Conservation (phyloP, 148 eudicot species). For the Camellia sinensis region DNA sequence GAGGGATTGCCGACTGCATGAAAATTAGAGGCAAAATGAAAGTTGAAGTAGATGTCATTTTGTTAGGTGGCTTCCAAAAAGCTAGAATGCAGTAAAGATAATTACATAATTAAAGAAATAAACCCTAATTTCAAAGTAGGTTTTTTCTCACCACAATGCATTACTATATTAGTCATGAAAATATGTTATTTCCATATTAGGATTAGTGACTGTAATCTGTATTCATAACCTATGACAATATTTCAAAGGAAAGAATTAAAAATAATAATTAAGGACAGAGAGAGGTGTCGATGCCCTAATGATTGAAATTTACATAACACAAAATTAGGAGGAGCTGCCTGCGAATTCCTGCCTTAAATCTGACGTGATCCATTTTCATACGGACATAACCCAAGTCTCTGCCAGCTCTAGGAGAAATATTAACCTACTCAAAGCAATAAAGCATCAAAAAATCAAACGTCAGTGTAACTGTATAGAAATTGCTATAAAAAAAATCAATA, state of each 20-base stretch:
- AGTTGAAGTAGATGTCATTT: not conserved
- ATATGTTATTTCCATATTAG: not conserved
- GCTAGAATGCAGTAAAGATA: not conserved
- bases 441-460: conserved; percentile 9
- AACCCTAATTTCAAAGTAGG: not conserved
- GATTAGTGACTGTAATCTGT: not conserved
- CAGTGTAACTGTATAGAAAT: not conserved
- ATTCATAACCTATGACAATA: not conserved
- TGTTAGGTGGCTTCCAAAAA: not conserved
- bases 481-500: not conserved
- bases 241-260: not conserved
- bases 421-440: conserved; percentile 48
- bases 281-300: too few species aligned
- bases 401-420: conserved; percentile 90
- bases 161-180: not conserved
- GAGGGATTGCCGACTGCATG: conserved; percentile 79
- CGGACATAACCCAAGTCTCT: conserved; percentile 84
- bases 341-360: conserved; percentile 63
- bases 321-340: conserved; percentile 43
- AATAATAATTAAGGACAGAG: not conserved
- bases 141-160: not conserved
- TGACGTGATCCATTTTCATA: conserved; percentile 61
- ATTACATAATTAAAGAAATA: not conserved
- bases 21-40: conserved; percentile 16
- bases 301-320: too few species aligned